Conservation (phyloP, 306 rosid species). For the Neltuma alba region DNA sequence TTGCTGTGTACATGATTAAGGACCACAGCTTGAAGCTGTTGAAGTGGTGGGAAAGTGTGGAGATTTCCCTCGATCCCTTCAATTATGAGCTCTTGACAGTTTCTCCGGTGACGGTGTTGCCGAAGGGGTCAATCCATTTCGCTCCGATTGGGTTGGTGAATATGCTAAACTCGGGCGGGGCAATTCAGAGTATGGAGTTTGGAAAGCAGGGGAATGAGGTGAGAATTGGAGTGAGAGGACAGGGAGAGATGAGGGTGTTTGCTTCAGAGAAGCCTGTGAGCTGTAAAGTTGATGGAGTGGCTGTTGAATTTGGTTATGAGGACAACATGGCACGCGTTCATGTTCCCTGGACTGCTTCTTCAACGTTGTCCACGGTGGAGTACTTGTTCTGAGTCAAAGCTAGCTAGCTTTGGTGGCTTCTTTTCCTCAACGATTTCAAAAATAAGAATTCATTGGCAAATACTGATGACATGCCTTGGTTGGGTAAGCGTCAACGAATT, state of each 20-base stretch:
- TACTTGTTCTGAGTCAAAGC: conserved; percentile 47
- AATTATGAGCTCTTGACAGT: conserved; percentile 57
- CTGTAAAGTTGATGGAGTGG: conserved; percentile 57
- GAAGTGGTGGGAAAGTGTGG: conserved; percentile 44
- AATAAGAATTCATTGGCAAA: not conserved
- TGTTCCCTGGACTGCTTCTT: conserved; percentile 55
- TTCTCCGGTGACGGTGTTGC: conserved; percentile 46
- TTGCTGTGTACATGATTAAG: conserved; percentile 57
- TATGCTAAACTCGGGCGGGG: conserved; percentile 77
- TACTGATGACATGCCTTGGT: not conserved
- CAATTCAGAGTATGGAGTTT: conserved; percentile 51
- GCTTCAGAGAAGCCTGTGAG: conserved; percentile 57
- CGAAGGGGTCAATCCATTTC: conserved; percentile 45
- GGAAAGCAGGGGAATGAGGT: conserved; percentile 44
- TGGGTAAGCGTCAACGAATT: not conserved
- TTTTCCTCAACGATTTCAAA: not conserved
- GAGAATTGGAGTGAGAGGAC: conserved; percentile 49
- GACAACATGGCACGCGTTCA: conserved; percentile 49
- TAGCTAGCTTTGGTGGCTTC: conserved; percentile 1
- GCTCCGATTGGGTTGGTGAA: conserved; percentile 72
- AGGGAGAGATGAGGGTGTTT: conserved; percentile 63
- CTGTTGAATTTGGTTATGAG: conserved; percentile 51
- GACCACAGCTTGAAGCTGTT: conserved; percentile 58
- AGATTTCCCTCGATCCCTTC: conserved; percentile 65
- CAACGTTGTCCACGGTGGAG: conserved; percentile 47